Evolutionary conservation across 2,329 filamentous ascomycete genomes (phyloP), one percentile per base, ranked within the genome.

Genomic region (Aspergillus ochraceoroseus): DNA sequence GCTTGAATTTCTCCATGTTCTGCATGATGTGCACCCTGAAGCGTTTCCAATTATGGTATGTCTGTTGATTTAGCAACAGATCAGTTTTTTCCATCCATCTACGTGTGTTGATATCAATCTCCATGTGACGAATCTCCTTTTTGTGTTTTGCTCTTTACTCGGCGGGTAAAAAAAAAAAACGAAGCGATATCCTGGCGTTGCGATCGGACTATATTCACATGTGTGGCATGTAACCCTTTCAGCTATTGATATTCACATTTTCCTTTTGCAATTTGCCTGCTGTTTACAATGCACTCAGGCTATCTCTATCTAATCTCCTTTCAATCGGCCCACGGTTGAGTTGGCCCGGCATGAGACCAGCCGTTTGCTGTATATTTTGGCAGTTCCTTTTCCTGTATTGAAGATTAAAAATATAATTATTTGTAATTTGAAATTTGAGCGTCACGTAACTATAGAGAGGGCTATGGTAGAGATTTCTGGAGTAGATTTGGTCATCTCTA

Each of bases 51-150:
- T 28, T 18, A 25, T 25, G 36, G 41, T 34, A 39, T 33, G 33
- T 33, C 19, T 36, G 27, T 43, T 39, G 28, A 40, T 37, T 33
- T 38, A 22, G 36, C 41, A 46, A 32, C 36, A 36, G 35, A 38
- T 32, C 14, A 26, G n/a, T n/a, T 30, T 20, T 33, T 38, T 26
- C 22, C 20, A 23, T 35, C 29, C 35, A 25, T 36, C 14, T 42
- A 15, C 44, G 47, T 49, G 46, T 45, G n/a, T n/a, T n/a, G n/a
- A n/a, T n/a, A n/a, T n/a, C 43, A 32, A 48, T 50, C 46, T 38
- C 38, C 35, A 44, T 32, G 32, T 48, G 41, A 49, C 46, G 46
- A 48, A 50, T 55, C 40, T 49, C 48, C 47, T 47, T 51, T 43
- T 45, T 44, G 48, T 23, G 19, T 18, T 38, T 38, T 23, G 19